Evolutionary conservation across 1,284 basidiomycete genomes (phyloP).

Genomic region (Boletus mariae): DNA sequence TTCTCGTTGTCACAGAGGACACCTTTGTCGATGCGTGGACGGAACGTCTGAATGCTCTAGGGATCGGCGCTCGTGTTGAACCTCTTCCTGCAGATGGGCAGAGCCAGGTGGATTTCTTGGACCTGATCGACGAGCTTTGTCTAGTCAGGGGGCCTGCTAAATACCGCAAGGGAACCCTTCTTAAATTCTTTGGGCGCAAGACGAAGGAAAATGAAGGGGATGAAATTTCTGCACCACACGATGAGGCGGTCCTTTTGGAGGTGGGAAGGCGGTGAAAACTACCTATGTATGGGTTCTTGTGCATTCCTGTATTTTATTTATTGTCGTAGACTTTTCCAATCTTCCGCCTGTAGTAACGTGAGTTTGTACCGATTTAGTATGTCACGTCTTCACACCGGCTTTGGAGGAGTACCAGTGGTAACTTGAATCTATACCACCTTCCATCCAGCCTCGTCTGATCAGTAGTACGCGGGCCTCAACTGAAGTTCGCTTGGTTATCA

Average conservation of each 20-base stretch:
- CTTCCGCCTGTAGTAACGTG: too few species aligned
- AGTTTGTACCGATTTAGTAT: too few species aligned
- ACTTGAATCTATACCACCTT: too few species aligned
- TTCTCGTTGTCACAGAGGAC: slow-evolving; percentile 24
- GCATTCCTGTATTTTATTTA: background rate
- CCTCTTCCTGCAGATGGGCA: slow-evolving; percentile 7
- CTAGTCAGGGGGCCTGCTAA: slow-evolving; percentile 24
- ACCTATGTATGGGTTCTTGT: too few species aligned
- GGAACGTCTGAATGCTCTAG: slow-evolving; percentile 6
- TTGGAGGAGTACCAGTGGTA: too few species aligned
- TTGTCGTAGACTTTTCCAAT: background rate
- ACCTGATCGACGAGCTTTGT: slow-evolving; percentile 23
- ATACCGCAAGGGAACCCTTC: slow-evolving; percentile 12
- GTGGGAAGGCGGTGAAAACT: background rate
- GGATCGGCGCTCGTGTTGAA: slow-evolving; percentile 19
- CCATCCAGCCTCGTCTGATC: too few species aligned
- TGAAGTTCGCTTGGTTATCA: too few species aligned
- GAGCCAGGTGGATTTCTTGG: slow-evolving; percentile 3
- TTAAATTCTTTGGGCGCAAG: slow-evolving; percentile 19
- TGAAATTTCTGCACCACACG: background rate
- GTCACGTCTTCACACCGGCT: too few species aligned
- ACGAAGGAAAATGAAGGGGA: slow-evolving; percentile 8
- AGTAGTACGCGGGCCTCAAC: too few species aligned
- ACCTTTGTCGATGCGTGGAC: slow-evolving; percentile 12
- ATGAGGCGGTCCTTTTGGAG: background rate